Evolutionary conservation across 495 filamentous ascomycete species (phyloP).

Genomic region (Lepidopterella palustris): DNA sequence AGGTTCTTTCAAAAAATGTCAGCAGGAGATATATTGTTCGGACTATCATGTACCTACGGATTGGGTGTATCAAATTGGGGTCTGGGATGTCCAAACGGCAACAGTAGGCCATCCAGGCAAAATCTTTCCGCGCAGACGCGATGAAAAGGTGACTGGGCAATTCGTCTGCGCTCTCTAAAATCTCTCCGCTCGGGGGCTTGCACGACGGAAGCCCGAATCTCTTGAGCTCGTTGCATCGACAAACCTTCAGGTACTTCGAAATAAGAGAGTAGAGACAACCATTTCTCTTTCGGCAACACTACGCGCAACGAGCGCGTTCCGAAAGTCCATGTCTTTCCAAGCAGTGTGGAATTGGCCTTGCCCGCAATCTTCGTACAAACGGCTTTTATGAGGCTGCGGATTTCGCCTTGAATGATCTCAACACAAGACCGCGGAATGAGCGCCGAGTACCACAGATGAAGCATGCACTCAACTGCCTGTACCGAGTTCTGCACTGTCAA

Average conservation of each 20-base stretch:
- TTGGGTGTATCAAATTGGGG: conserved; percentile 27
- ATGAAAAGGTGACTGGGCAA: conserved; percentile 5
- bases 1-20: conserved; percentile 16
- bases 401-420: conserved; percentile 3
- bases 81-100: conserved; percentile 26
- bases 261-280: conserved; percentile 15
- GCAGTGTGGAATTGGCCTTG: conserved; percentile 15
- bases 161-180: conserved; percentile 18
- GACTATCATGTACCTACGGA: conserved; percentile 26
- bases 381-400: conserved; percentile 31
- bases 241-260: conserved; percentile 18
- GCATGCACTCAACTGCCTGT: conserved; percentile 29
- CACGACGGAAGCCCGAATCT: conserved; percentile 11
- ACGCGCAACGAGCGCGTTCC: conserved; percentile 7
- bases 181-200: conserved; percentile 17
- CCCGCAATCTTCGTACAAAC: conserved; percentile 26
- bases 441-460: conserved; percentile 41
- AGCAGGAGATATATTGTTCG: background rate
- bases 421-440: conserved; percentile 8
- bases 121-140: conserved; percentile 22
- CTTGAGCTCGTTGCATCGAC: conserved; percentile 1
- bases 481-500: conserved; percentile 20
- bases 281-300: conserved; percentile 22
- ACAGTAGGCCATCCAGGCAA: conserved; percentile 28
- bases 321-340: conserved; percentile 23